Percentiles rank a stretch among this genome's conserved stretches.
Evolutionary conservation across 2,329 filamentous ascomycete species (phyloP).

Genomic region (Trichophyton verrucosum): DNA sequence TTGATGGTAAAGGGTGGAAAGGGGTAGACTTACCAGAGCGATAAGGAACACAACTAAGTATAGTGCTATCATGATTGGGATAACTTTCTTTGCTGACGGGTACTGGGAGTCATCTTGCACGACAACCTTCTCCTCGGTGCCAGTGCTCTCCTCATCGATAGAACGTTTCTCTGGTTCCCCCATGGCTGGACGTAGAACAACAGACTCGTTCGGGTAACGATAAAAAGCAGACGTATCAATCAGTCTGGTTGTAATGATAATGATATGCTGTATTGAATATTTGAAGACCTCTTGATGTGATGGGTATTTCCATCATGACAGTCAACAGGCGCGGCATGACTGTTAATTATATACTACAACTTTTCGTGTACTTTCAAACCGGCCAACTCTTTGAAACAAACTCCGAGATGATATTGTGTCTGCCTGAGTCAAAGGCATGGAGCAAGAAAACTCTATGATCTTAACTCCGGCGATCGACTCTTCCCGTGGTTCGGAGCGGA

Average conservation of each 20-base stretch:
- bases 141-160: not conserved
- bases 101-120: not conserved
- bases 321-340: not conserved
- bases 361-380: not conserved
- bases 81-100: constrained; percentile 3
- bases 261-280: no score
- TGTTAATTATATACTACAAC: not conserved
- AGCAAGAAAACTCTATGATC: not conserved
- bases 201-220: not conserved
- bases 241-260: no score
- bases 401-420: not conserved
- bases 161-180: not conserved
- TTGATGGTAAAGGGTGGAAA: not conserved
- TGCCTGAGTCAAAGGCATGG: not conserved
- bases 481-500: not conserved
- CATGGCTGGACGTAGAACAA: not conserved
- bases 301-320: not conserved
- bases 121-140: not conserved
- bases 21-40: constrained; percentile 5
- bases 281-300: not conserved
- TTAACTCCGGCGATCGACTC: not conserved
- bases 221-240: not conserved
- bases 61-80: constrained; percentile 7
- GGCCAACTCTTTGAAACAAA: not conserved
- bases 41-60: constrained; percentile 8